Conservation (phyloP, 805 yeast species). For the Metschnikowia colocasiae region DNA sequence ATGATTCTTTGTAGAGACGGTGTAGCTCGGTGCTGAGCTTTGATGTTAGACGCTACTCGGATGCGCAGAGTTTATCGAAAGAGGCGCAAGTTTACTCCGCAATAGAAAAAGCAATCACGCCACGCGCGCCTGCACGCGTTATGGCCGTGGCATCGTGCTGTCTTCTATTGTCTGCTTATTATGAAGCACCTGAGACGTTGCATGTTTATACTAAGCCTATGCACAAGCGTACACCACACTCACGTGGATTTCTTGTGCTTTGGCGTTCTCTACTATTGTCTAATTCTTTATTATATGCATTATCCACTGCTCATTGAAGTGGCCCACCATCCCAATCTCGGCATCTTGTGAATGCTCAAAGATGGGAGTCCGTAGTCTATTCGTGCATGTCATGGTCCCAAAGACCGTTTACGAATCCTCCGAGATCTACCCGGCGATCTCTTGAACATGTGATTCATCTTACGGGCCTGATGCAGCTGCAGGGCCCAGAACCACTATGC, state of each 20-base stretch:
- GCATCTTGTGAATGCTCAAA: too few relatives aligned
- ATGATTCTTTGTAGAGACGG: not conserved
- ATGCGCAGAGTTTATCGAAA: not conserved
- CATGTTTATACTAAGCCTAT: not conserved
- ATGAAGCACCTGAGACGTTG: not conserved
- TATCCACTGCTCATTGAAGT: too few relatives aligned
- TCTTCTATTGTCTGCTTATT: not conserved
- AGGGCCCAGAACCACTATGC: not conserved
- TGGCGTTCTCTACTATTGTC: too few relatives aligned
- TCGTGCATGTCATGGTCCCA: not conserved
- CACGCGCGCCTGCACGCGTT: not conserved
- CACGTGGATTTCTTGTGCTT: not conserved
- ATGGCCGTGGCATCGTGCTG: not conserved
- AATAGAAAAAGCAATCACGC: not conserved
- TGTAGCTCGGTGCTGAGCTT: too few relatives aligned
- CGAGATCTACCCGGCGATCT: not conserved
- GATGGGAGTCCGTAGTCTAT: not conserved
- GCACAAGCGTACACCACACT: not conserved
- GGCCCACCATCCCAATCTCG: too few relatives aligned
- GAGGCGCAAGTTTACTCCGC: not conserved
- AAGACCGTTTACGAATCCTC: not conserved
- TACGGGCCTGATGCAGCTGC: not conserved
- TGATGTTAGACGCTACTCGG: too few relatives aligned
- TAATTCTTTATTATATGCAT: not conserved
- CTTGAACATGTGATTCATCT: not conserved